phyloP scores from a whole-genome alignment of 1,284 basidiomycete species.

The Marasmius oreades region DNA sequence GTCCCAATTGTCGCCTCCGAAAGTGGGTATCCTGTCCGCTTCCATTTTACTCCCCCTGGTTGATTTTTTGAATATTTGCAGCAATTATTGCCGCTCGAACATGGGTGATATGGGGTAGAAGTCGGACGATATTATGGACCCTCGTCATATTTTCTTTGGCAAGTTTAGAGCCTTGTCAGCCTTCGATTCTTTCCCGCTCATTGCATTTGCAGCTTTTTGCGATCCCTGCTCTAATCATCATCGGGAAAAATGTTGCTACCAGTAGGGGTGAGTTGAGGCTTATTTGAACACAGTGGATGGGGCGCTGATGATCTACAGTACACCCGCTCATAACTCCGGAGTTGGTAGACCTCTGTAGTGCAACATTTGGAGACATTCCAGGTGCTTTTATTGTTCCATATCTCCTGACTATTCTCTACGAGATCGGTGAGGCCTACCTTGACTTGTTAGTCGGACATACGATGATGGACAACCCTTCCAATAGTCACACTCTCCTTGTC shows the following conservation, averaged over 20 bases:
- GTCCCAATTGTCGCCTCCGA: conserved; percentile 19
- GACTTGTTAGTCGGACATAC: conserved; percentile 1
- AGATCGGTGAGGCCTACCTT: conserved; percentile 4
- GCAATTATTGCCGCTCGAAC: conserved; percentile 17
- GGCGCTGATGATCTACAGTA: too few species aligned
- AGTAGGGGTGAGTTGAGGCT: conserved; percentile 2
- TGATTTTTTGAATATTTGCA: neutral
- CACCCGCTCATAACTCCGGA: conserved; percentile 4
- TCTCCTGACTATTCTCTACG: conserved; percentile 11
- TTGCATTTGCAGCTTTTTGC: conserved; percentile 7
- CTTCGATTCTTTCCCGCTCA: neutral
- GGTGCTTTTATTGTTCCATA: conserved; percentile 11
- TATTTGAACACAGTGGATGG: neutral
- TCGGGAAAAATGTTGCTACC: conserved; percentile 8
- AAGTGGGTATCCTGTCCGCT: conserved; percentile 8
- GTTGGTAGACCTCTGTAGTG: conserved; percentile 7
- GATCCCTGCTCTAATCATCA: conserved; percentile 10
- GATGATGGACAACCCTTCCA: neutral
- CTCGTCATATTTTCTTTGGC: conserved; percentile 13
- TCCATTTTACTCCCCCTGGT: neutral
- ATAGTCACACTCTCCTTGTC: conserved; percentile 20
- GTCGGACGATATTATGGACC: conserved; percentile 9
- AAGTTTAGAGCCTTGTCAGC: neutral
- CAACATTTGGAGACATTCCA: conserved; percentile 6
- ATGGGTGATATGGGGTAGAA: conserved; percentile 18